Evolutionary conservation across 2,329 filamentous ascomycete genomes (phyloP).

Genomic region (Paraphoma chrysanthemicola): DNA sequence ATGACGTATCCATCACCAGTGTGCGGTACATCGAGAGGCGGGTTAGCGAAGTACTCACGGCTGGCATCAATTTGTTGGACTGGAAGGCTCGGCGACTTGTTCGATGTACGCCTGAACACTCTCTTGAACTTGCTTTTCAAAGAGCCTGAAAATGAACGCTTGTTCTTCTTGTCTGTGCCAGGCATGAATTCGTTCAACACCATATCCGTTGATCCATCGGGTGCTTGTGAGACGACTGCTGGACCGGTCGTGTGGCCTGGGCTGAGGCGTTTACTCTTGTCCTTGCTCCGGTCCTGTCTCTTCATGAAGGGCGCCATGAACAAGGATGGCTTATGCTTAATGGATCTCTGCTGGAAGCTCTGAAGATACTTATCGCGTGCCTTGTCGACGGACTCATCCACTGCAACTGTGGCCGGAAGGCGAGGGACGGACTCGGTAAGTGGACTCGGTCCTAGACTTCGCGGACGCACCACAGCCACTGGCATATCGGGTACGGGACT

Average conservation of each 20-base stretch:
- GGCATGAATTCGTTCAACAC: conserved; percentile 30
- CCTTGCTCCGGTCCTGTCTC: conserved; percentile 41
- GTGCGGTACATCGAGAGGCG: conserved; percentile 5
- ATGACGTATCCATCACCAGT: conserved; percentile 44
- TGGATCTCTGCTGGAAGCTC: conserved; percentile 48
- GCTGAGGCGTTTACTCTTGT: conserved; percentile 19
- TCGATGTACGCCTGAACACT: conserved; percentile 58
- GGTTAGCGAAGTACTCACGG: conserved; percentile 45
- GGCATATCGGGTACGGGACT: conserved; percentile 7
- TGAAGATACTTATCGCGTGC: conserved; percentile 52
- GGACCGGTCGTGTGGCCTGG: conserved; percentile 24
- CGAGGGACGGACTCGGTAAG: conserved; percentile 22
- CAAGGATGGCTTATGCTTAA: conserved; percentile 53
- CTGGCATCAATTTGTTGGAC: conserved; percentile 62
- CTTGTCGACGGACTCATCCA: conserved; percentile 34
- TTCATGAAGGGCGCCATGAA: conserved; percentile 55
- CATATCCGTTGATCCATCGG: conserved; percentile 13
- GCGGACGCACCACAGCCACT: conserved; percentile 4
- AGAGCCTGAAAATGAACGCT: conserved; percentile 67
- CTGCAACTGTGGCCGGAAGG: conserved; percentile 33
- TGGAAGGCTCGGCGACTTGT: conserved; percentile 48
- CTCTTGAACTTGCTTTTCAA: conserved; percentile 68
- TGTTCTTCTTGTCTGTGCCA: conserved; percentile 57
- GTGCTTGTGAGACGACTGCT: conserved; percentile 11
- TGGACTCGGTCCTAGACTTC: conserved; percentile 22